Percentiles rank a stretch among this genome's conserved stretches.
Evolutionary conservation across 805 yeast species (phyloP).

Genomic region (Metschnikowia gelsemii): DNA sequence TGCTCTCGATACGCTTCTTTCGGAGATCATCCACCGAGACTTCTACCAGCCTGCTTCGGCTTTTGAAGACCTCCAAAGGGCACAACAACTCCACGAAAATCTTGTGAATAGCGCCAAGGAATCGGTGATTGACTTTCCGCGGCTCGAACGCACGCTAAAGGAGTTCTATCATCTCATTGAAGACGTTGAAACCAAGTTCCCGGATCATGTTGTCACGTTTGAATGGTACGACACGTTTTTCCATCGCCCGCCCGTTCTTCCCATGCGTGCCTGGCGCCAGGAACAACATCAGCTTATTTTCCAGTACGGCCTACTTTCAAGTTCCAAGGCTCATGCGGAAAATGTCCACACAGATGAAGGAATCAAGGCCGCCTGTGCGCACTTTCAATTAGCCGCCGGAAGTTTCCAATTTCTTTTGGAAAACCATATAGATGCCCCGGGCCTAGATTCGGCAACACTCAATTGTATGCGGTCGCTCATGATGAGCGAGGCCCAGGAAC

Average conservation of each 20-base stretch:
- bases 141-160: constrained; percentile 31
- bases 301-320: constrained; percentile 66
- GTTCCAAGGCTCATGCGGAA: constrained; percentile 52
- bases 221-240: constrained; percentile 69
- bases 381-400: constrained; percentile 74
- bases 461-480: constrained; percentile 50
- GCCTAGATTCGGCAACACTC: constrained; percentile 51
- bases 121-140: constrained; percentile 18
- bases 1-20: constrained; percentile 26
- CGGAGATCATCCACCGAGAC: constrained; percentile 48
- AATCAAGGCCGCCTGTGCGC: constrained; percentile 58
- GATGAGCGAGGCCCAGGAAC: constrained; percentile 87
- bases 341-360: constrained; percentile 51
- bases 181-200: constrained; percentile 55
- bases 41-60: constrained; percentile 38
- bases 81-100: constrained; percentile 46
- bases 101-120: constrained; percentile 33
- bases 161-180: constrained; percentile 49
- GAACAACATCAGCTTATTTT: constrained; percentile 65
- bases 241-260: constrained; percentile 20
- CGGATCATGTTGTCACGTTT: constrained; percentile 57
- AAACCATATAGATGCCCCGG: constrained; percentile 30
- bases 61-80: constrained; percentile 40
- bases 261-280: constrained; percentile 8
- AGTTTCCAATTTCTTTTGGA: constrained; percentile 44